Evolutionary conservation across 2,329 filamentous ascomycete species (phyloP).

Genomic region (Xylariomycetidae sp.): DNA sequence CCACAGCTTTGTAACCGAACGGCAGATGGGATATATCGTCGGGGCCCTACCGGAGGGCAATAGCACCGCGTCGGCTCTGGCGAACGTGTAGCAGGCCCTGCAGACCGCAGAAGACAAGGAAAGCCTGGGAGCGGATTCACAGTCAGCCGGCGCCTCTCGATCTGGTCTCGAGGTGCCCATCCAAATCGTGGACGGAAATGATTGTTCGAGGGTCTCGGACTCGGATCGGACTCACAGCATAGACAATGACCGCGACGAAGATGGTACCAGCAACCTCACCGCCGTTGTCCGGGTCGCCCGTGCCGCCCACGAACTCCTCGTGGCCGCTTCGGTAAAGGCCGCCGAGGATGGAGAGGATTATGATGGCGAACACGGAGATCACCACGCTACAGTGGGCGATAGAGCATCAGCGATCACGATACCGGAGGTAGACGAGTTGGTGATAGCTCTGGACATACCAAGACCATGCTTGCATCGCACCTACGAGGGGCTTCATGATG

Average conservation of each 20-base stretch:
- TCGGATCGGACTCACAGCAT: slow-evolving; percentile 81
- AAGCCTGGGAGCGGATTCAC: slow-evolving; percentile 50
- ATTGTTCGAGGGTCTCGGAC: neutral
- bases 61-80: slow-evolving; percentile 76
- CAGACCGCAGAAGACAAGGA: slow-evolving; percentile 85
- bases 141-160: slow-evolving; percentile 2
- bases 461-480: slow-evolving; percentile 88
- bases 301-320: slow-evolving; percentile 75
- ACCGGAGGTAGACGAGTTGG: too few relatives aligned
- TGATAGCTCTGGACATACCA: slow-evolving; percentile 62
- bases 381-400: slow-evolving; percentile 67
- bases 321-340: slow-evolving; percentile 73
- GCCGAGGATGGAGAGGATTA: slow-evolving; percentile 59
- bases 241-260: slow-evolving; percentile 83
- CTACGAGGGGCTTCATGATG: slow-evolving; percentile 91
- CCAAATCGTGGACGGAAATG: neutral
- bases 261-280: slow-evolving; percentile 76
- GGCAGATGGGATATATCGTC: neutral
- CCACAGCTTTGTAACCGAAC: neutral
- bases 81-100: slow-evolving; percentile 83
- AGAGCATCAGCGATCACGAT: too few relatives aligned
- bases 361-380: slow-evolving; percentile 58
- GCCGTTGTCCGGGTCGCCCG: slow-evolving; percentile 60
- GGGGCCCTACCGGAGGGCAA: slow-evolving; percentile 52
- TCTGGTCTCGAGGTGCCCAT: too few relatives aligned